Conservation (phyloP, 306 rosid species). For the Cucurbita pepo region DNA sequence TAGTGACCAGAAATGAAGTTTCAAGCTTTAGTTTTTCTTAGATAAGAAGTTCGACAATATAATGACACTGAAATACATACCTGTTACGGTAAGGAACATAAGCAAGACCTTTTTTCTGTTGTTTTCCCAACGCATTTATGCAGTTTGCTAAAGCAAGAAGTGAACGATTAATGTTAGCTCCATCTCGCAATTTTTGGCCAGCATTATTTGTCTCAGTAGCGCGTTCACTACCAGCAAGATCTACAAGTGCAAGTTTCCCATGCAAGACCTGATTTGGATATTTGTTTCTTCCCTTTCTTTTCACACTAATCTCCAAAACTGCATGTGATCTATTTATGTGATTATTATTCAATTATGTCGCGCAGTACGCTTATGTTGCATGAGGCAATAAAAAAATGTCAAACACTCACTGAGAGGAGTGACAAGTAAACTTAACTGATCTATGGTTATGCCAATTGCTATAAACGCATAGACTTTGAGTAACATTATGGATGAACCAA, state of each 20-base stretch:
- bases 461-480: neutral
- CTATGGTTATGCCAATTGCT: neutral
- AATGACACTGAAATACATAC: constrained; percentile 12
- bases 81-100: constrained; percentile 55
- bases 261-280: constrained; percentile 39
- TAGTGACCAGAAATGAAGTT: neutral
- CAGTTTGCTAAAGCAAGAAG: constrained; percentile 58
- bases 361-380: neutral
- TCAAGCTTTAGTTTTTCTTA: neutral
- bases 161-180: constrained; percentile 58
- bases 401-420: neutral
- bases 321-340: constrained; percentile 39
- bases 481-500: neutral
- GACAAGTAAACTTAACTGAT: neutral
- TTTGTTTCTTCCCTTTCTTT: constrained; percentile 42
- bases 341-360: neutral
- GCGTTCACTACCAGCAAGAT: constrained; percentile 57
- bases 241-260: constrained; percentile 55
- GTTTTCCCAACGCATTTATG: constrained; percentile 54
- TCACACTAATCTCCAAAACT: constrained; percentile 42
- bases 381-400: neutral
- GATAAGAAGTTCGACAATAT: neutral
- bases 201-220: constrained; percentile 42
- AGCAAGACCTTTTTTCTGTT: constrained; percentile 52
- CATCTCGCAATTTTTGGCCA: constrained; percentile 49